phyloP scores from a whole-genome alignment of 2,329 filamentous ascomycete genomes.

The Cryphonectria radicalis region DNA sequence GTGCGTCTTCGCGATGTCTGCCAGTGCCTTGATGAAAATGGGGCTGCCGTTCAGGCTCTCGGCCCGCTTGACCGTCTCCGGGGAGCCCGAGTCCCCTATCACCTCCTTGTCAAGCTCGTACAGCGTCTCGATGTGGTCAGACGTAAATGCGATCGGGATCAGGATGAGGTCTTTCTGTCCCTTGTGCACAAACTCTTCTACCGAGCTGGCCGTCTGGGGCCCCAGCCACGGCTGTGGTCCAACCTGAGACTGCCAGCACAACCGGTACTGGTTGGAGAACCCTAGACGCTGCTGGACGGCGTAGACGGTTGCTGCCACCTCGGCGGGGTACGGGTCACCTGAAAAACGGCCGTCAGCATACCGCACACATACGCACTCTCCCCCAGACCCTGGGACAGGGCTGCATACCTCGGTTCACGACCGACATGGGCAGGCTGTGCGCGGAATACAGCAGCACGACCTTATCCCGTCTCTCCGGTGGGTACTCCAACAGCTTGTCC shows the following conservation, averaged over 20 bases:
- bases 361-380: not conserved
- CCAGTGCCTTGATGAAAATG: conserved; percentile 87
- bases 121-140: conserved; percentile 97
- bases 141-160: conserved; percentile 96
- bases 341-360: conserved; percentile 36
- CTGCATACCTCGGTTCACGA: conserved; percentile 81
- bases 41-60: conserved; percentile 91
- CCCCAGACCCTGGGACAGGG: not conserved
- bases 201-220: conserved; percentile 87
- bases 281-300: conserved; percentile 93
- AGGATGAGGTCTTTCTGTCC: conserved; percentile 90
- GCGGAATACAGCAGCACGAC: conserved; percentile 93
- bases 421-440: conserved; percentile 94
- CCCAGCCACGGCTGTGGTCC: conserved; percentile 95
- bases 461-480: conserved; percentile 75
- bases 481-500: conserved; percentile 80
- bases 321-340: conserved; percentile 93
- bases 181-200: conserved; percentile 86
- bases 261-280: conserved; percentile 86
- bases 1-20: conserved; percentile 83
- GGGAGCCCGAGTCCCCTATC: conserved; percentile 81
- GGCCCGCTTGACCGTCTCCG: conserved; percentile 82
- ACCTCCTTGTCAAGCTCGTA: conserved; percentile 95
- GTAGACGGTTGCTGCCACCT: conserved; percentile 94
- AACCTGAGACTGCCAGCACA: conserved; percentile 98